These are phyloP conservation scores for Skeletonema grethae DNA, from an alignment of 108 stramenopile species.

Conservation along the genomic window DNA sequence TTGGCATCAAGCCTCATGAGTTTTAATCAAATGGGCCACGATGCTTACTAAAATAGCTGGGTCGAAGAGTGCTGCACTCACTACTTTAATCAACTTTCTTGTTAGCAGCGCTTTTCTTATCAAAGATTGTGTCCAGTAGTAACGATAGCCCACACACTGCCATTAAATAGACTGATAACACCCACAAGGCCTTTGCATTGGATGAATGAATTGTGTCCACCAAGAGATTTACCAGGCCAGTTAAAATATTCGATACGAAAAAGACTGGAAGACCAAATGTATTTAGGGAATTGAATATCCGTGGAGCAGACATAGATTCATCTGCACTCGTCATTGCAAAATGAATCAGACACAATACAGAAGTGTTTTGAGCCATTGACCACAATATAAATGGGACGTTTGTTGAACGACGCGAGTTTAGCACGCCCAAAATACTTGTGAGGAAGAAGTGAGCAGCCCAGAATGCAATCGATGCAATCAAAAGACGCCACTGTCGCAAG, in stretches of 20 bases:
- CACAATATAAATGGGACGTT: conserved; percentile 76
- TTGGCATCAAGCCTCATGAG: conserved; percentile 63
- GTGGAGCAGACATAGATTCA: conserved; percentile 32
- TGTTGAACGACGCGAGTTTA: conserved; percentile 83
- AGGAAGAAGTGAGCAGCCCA: conserved; percentile 49
- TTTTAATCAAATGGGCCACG: conserved; percentile 27
- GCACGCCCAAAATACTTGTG: conserved; percentile 24
- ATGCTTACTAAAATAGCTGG: background rate
- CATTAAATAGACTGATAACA: conserved; percentile 64
- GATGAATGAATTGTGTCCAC: conserved; percentile 76
- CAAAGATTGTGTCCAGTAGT: conserved; percentile 28
- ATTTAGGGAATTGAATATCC: conserved; percentile 66
- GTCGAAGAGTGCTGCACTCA: background rate
- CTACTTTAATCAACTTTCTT: background rate
- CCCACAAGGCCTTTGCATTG: conserved; percentile 53
- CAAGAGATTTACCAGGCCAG: conserved; percentile 85
- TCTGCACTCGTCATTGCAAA: conserved; percentile 8
- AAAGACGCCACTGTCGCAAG: conserved; percentile 25
- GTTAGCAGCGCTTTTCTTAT: background rate
- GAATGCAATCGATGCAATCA: conserved; percentile 19
- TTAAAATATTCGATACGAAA: conserved; percentile 85
- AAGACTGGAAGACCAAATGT: conserved; percentile 83
- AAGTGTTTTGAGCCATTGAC: conserved; percentile 68
- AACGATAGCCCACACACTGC: conserved; percentile 52
- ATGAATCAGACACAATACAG: conserved; percentile 47